Percentiles rank a stretch among this genome's conserved stretches.
Conservation (phyloP, 805 yeast species). For the Dipodascopsis tothii region DNA sequence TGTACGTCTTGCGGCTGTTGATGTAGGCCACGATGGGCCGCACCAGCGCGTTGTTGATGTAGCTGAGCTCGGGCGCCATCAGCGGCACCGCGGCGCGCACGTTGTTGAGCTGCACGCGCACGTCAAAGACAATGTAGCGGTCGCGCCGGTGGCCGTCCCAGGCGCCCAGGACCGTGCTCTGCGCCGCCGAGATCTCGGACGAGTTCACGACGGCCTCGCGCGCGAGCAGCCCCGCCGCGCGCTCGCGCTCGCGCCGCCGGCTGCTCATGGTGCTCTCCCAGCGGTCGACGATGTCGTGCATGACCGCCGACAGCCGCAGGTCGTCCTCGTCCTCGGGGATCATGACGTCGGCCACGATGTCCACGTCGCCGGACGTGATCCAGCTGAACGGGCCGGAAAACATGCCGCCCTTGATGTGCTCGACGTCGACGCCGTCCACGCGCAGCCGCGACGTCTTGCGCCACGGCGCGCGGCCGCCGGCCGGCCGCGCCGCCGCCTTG, state of each 20-base stretch:
- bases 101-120: slow-evolving; percentile 70
- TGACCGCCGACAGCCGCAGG: slow-evolving; percentile 34
- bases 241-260: slow-evolving; percentile 15
- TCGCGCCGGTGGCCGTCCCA: not conserved
- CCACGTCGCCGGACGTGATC: slow-evolving; percentile 88
- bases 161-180: not conserved
- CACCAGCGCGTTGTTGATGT: slow-evolving; percentile 82
- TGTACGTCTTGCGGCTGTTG: slow-evolving; percentile 79
- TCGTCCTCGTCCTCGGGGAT: slow-evolving; percentile 61
- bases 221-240: too few species aligned
- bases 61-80: slow-evolving; percentile 79
- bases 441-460: slow-evolving; percentile 66
- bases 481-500: not conserved
- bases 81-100: slow-evolving; percentile 86
- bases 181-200: not conserved
- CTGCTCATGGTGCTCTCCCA: slow-evolving; percentile 32
- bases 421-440: slow-evolving; percentile 76
- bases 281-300: slow-evolving; percentile 35
- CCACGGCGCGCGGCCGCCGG: slow-evolving; percentile 42
- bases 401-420: slow-evolving; percentile 82
- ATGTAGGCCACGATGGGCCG: slow-evolving; percentile 94
- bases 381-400: slow-evolving; percentile 90
- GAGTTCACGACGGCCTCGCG: not conserved
- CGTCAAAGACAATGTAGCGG: slow-evolving; percentile 57
- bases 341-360: slow-evolving; percentile 84